Evolutionary conservation across 83 land plant genomes (phyloP).

Genomic region (Diphasiastrum complanatum): DNA sequence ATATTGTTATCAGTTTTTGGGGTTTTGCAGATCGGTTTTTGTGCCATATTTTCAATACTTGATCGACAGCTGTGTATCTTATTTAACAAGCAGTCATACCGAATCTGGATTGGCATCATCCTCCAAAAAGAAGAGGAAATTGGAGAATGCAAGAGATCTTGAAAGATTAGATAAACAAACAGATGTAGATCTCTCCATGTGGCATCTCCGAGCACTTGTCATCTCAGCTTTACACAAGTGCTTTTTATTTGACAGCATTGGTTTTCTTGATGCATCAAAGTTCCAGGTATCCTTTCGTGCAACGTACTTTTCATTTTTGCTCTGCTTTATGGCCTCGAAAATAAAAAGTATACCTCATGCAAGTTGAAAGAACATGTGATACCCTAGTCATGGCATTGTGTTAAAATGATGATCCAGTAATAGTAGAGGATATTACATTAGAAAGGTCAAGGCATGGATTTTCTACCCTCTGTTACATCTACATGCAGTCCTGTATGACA

Average conservation of each 20-base stretch:
- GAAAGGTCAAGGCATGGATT: too few relatives aligned
- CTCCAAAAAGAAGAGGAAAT: conserved; percentile 57
- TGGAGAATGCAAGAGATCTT: too few relatives aligned
- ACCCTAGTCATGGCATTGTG: too few relatives aligned
- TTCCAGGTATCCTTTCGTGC: conserved; percentile 47
- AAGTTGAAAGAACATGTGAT: too few relatives aligned
- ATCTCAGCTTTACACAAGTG: conserved; percentile 75
- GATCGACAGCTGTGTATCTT: conserved; percentile 49
- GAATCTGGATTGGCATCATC: conserved; percentile 12
- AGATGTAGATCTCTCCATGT: conserved; percentile 25
- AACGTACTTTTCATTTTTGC: background rate
- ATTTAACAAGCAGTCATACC: conserved; percentile 36
- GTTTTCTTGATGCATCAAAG: conserved; percentile 68
- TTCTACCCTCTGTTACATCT: too few relatives aligned
- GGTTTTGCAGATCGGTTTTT: conserved; percentile 64
- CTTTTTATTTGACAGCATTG: conserved; percentile 71
- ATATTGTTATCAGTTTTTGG: conserved; percentile 4
- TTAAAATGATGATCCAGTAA: too few relatives aligned
- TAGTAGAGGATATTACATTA: too few relatives aligned
- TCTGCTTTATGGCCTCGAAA: background rate
- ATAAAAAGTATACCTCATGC: too few relatives aligned
- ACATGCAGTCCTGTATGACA: too few relatives aligned
- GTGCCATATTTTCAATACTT: conserved; percentile 90
- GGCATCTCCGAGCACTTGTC: conserved; percentile 72
- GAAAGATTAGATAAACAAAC: background rate